These are phyloP conservation scores for Cadophora sp. DNA, from an alignment of 2,329 filamentous ascomycete species.

Conservation along the genomic window DNA sequence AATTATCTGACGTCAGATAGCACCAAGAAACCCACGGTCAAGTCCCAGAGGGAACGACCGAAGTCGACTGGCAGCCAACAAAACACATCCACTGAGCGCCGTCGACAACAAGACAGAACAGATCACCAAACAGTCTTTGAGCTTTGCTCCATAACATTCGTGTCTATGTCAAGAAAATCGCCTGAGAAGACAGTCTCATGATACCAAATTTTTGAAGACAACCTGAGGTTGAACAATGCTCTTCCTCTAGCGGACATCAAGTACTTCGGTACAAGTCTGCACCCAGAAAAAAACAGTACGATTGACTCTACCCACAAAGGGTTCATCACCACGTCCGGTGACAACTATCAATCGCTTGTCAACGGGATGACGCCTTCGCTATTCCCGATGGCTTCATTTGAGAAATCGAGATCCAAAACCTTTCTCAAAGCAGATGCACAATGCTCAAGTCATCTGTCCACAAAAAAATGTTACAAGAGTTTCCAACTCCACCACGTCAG, in stretches of 20 bases:
- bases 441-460: conserved; percentile 5
- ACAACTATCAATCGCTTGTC: conserved; percentile 4
- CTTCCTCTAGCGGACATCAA: neutral
- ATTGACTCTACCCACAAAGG: neutral
- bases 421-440: conserved; percentile 5
- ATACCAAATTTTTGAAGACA: conserved; percentile 5
- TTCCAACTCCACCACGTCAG: neutral
- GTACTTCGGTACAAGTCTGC: neutral
- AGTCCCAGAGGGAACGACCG: neutral
- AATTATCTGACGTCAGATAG: neutral
- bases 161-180: conserved; percentile 7
- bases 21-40: neutral
- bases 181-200: neutral
- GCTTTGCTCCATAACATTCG: conserved; percentile 5
- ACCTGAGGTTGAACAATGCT: neutral
- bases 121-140: conserved; percentile 4
- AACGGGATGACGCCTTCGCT: conserved; percentile 1
- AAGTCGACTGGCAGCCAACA: conserved; percentile 3
- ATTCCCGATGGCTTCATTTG: conserved; percentile 7
- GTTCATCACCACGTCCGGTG: neutral
- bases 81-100: neutral
- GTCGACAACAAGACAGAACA: neutral
- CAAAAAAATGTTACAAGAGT: neutral
- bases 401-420: neutral
- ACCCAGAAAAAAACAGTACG: neutral